Evolutionary conservation across 2,329 filamentous ascomycete genomes (phyloP).

Genomic region (Cryphonectria naterciae): DNA sequence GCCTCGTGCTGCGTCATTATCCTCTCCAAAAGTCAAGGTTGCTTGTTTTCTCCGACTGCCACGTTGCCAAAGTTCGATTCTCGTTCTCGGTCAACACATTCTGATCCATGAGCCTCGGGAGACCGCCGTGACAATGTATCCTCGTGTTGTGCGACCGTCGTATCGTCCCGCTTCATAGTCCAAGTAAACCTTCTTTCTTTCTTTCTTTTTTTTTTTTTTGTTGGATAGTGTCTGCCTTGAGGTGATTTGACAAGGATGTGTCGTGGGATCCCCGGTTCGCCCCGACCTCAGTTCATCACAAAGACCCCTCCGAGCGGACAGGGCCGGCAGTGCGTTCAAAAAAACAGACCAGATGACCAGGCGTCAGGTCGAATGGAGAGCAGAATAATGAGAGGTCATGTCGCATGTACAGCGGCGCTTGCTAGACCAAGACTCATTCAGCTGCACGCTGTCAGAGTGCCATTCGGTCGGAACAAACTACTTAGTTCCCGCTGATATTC

Average conservation of each 20-base stretch:
- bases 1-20: not conserved
- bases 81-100: not conserved
- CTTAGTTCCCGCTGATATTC: not conserved
- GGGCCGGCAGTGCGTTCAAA: not conserved
- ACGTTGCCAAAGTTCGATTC: not conserved
- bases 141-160: not conserved
- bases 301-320: not conserved
- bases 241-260: not conserved
- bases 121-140: not conserved
- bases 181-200: not conserved
- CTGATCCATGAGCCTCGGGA: no score
- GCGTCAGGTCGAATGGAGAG: constrained; percentile 46
- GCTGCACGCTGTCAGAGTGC: not conserved
- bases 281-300: not conserved
- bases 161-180: not conserved
- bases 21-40: not conserved
- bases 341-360: constrained; percentile 47
- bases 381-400: constrained; percentile 45
- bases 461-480: constrained; percentile 40
- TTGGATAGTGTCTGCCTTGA: not conserved
- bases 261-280: not conserved
- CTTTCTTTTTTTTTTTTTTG: not conserved
- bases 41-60: not conserved
- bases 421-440: constrained; percentile 36
- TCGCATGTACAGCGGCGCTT: constrained; percentile 45